Base-by-base conservation (phyloP, 129 eudicot species). In the Arctium lappa region DNA sequence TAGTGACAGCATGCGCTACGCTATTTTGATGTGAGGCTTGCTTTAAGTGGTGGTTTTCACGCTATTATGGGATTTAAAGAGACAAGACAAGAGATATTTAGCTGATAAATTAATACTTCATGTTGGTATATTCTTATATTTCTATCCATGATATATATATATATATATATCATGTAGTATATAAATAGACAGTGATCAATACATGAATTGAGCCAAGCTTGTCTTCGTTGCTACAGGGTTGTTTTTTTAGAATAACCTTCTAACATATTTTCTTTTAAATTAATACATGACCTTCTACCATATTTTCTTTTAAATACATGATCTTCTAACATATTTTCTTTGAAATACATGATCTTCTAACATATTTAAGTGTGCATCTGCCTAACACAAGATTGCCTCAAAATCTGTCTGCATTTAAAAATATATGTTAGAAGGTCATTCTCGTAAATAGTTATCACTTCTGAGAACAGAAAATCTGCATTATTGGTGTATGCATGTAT, bases 1-100 rank as follows among this genome's bases (percentile, higher is more conserved):
- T 75, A 91, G 80, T 62, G 96, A 91, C 76, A 91, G 96, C 80
- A 89, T 91, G 96, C 91, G 96, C 38, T 91, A 91, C 65, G 96
- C 96, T 30, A 89, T 91, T 62, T 85, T 91, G 86, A 91, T 91
- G 93, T 91, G 73, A 87, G n/a, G 76, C 13, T 50, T 39, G 76
- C 13, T 50, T 39, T 73, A 83, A 77, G 33, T 69, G 5, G 77
- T 75, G 71, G 53, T 32, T 46, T 65, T 88, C 80, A 73, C 60
- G 74, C 75, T 78, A 60, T 77, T 78, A 53, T 42, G 46, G 73
- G 78, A 5, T 40, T 44, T 78, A 77, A 60, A 31, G 79, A 79
- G 80, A 33, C 65, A 40, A 56, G 29, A 13, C 1, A 34, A 31
- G 4, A 73, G 77, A 65, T 86, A 65, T 16, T 82, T 82, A 69